Evolutionary conservation across 495 filamentous ascomycete genomes (phyloP).

Genomic region (Penicillium antarcticum): DNA sequence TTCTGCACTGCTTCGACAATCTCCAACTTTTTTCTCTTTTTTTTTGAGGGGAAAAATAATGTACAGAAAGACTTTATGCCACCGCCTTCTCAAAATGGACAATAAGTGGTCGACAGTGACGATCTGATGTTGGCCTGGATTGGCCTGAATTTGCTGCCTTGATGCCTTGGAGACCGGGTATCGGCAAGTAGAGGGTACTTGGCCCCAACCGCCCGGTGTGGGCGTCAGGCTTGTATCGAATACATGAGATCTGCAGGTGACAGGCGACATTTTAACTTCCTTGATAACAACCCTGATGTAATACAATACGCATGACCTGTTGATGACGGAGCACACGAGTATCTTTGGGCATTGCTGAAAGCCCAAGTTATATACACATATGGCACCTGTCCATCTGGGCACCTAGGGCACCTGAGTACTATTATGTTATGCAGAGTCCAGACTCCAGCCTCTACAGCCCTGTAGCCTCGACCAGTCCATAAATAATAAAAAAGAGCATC

Average conservation of each 20-base stretch:
- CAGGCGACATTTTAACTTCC: conserved; percentile 1
- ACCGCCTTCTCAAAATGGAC: background rate
- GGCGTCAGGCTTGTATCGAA: background rate
- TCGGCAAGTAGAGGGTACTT: background rate
- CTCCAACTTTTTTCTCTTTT: conserved; percentile 3
- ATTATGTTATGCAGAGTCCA: background rate
- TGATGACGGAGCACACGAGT: conserved; percentile 14
- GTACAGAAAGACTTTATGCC: background rate
- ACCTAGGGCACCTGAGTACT: too few relatives aligned
- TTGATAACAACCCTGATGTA: conserved; percentile 10
- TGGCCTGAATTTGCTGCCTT: background rate
- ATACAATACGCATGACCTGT: conserved; percentile 10
- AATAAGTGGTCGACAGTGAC: background rate
- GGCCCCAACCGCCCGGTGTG: too few relatives aligned
- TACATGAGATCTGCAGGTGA: background rate
- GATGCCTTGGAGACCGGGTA: background rate
- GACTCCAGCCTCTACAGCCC: background rate
- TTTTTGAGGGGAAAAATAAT: conserved; percentile 2
- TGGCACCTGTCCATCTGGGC: too few relatives aligned
- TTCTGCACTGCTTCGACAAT: background rate
- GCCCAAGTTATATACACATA: too few relatives aligned
- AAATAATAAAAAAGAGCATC: background rate
- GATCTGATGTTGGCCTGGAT: background rate
- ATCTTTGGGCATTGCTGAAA: too few relatives aligned
- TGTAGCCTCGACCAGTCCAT: background rate